Conservation (phyloP, 2,329 filamentous ascomycete genomes). For the Diaporthe amygdali region DNA sequence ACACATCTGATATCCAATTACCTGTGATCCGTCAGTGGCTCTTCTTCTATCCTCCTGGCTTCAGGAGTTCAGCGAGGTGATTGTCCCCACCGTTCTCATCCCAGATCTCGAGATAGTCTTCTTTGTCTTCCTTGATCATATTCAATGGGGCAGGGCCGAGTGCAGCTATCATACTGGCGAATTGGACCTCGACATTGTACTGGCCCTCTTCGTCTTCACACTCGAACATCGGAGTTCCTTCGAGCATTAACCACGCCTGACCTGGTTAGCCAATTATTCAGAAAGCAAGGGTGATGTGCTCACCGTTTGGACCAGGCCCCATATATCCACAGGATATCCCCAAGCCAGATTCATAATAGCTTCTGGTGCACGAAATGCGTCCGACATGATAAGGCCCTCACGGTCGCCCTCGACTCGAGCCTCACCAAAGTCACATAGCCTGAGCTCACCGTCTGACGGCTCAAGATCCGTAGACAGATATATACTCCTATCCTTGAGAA, state of each 20-base stretch:
- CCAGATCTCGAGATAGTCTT: not conserved
- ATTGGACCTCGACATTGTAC: not conserved
- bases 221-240: not conserved
- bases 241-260: not conserved
- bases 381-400: not conserved
- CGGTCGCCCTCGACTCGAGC: not conserved
- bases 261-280: not conserved
- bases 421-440: not conserved
- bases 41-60: no score
- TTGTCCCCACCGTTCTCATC: not conserved
- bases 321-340: not conserved
- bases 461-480: not conserved
- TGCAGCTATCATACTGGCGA: not conserved
- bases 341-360: not conserved
- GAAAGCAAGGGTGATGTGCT: not conserved
- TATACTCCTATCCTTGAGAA: not conserved
- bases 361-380: not conserved
- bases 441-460: not conserved
- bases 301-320: not conserved
- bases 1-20: not conserved
- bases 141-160: not conserved
- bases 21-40: not conserved
- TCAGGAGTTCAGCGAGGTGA: not conserved
- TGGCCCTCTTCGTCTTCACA: not conserved
- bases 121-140: not conserved